Percentiles rank a stretch among this genome's conserved stretches.
Evolutionary conservation across 257 asterid species (phyloP).

Genomic region (Solanum chiquidenum): DNA sequence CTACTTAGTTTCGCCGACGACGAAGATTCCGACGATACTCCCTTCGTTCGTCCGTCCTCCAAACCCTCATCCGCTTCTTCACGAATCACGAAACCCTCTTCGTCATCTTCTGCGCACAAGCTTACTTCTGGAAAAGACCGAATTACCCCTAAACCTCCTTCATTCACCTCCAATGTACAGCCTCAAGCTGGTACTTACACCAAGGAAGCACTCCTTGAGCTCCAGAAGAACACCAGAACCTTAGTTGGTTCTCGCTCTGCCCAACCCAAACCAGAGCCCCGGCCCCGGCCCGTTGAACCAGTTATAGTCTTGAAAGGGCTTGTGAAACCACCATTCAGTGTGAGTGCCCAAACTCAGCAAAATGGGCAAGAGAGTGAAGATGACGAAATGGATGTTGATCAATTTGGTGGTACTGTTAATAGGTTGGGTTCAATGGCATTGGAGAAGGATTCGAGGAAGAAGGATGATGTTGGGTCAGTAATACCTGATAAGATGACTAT

Average conservation of each 20-base stretch:
- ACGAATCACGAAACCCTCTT: constrained; percentile 32
- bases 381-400: constrained; percentile 18
- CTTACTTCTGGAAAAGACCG: constrained; percentile 53
- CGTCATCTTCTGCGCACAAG: constrained; percentile 51
- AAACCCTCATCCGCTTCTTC: constrained; percentile 37
- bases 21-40: constrained; percentile 28
- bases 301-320: constrained; percentile 68
- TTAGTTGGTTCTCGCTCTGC: constrained; percentile 49
- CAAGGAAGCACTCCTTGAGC: constrained; percentile 85
- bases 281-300: constrained; percentile 19
- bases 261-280: constrained; percentile 35
- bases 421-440: constrained; percentile 32
- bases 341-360: constrained; percentile 9
- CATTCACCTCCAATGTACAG: constrained; percentile 70
- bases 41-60: constrained; percentile 42
- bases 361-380: constrained; percentile 17
- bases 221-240: constrained; percentile 84
- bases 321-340: constrained; percentile 54
- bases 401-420: constrained; percentile 11
- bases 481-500: constrained; percentile 69
- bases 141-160: constrained; percentile 31
- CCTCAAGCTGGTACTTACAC: constrained; percentile 94
- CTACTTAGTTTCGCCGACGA: constrained; percentile 87
- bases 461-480: constrained; percentile 17
- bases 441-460: constrained; percentile 29